phyloP scores from a whole-genome alignment of 2,329 filamentous ascomycete species.

The Ramularia collo-cygni region DNA sequence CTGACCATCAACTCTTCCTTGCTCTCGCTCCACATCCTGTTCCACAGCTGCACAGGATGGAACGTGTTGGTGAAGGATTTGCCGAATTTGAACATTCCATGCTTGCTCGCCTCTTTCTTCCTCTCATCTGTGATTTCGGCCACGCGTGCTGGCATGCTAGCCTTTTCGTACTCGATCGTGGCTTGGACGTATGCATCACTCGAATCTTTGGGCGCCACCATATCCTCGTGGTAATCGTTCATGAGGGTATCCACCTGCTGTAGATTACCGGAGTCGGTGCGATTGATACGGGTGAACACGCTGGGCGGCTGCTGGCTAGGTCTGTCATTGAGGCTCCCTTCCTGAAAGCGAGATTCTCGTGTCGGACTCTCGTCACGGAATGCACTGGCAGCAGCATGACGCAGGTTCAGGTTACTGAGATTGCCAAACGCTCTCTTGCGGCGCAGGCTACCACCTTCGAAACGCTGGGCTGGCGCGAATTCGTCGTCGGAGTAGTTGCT shows the following conservation, averaged over 20 bases:
- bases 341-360: conserved; percentile 60
- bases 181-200: conserved; percentile 9
- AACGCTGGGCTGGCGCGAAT: conserved; percentile 19
- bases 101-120: conserved; percentile 29
- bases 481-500: conserved; percentile 21
- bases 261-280: conserved; percentile 27
- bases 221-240: conserved; percentile 31
- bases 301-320: conserved; percentile 63
- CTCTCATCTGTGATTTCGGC: conserved; percentile 23
- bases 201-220: conserved; percentile 10
- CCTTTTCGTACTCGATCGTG: conserved; percentile 17
- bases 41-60: conserved; percentile 46
- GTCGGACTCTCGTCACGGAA: conserved; percentile 16
- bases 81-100: conserved; percentile 49
- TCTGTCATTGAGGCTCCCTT: conserved; percentile 83
- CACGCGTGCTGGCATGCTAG: conserved; percentile 15
- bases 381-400: conserved; percentile 24
- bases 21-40: conserved; percentile 39
- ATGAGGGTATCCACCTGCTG: conserved; percentile 33
- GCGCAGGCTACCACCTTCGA: conserved; percentile 18
- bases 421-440: conserved; percentile 30
- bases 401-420: conserved; percentile 30
- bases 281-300: conserved; percentile 50
- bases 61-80: conserved; percentile 49
- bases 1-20: conserved; percentile 36